Evolutionary conservation across 305 asterid species (phyloP).

Genomic region (Solanum aculeatissimum): DNA sequence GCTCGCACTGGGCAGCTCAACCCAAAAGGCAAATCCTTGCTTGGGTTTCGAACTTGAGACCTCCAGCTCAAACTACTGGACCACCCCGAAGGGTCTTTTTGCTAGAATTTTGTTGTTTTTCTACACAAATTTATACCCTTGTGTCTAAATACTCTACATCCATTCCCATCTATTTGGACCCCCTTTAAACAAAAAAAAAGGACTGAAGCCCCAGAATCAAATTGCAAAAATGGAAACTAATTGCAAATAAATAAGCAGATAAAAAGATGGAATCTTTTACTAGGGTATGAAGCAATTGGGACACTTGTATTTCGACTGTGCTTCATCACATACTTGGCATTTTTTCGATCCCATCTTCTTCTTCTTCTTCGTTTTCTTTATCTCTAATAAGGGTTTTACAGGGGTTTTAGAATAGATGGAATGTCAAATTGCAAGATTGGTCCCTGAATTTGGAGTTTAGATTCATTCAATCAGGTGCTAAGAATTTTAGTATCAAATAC

Average conservation of each 20-base stretch:
- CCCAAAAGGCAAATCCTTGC: no score
- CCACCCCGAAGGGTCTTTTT: neutral
- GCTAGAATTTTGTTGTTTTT: neutral
- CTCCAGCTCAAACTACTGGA: no score
- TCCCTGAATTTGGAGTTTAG: neutral
- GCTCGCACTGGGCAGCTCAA: no score
- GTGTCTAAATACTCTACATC: no score
- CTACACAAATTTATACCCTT: neutral
- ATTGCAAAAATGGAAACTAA: neutral
- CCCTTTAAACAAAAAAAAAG: neutral
- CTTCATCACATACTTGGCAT: slow-evolving; percentile 60
- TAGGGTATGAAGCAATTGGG: slow-evolving; percentile 62
- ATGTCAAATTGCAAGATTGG: neutral
- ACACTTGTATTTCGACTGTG: slow-evolving; percentile 78
- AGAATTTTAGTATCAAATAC: neutral
- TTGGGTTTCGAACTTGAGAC: no score
- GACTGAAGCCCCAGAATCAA: neutral
- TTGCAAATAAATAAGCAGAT: neutral
- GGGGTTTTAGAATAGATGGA: neutral
- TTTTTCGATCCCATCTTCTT: slow-evolving; percentile 34
- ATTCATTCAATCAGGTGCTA: neutral
- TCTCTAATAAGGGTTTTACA: neutral
- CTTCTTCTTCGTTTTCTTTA: neutral
- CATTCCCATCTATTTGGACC: no score
- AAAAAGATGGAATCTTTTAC: slow-evolving; percentile 22